Percentiles rank a stretch among this genome's conserved stretches.
Conservation (phyloP, 2,329 filamentous ascomycete species). For the Alternaria gaisen region DNA sequence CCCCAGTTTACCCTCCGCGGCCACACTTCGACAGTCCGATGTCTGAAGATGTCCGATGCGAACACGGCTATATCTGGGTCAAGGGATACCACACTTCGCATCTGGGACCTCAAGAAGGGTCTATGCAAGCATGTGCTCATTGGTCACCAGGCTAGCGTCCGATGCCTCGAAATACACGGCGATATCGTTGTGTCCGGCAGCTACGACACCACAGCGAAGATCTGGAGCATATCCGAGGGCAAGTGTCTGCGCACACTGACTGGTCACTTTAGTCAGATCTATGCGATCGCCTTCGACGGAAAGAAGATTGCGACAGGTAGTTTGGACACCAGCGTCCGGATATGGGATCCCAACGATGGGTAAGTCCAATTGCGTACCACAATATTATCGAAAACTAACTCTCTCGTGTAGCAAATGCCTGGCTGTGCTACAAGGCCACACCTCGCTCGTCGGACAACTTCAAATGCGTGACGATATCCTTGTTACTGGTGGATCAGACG, state of each 20-base stretch:
- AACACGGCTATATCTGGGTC: slow-evolving; percentile 97
- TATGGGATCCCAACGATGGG: slow-evolving; percentile 94
- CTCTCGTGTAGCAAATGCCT: slow-evolving; percentile 68
- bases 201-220: slow-evolving; percentile 95
- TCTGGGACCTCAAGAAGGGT: slow-evolving; percentile 93
- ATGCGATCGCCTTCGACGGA: slow-evolving; percentile 97
- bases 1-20: slow-evolving; percentile 74
- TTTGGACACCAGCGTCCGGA: slow-evolving; percentile 93
- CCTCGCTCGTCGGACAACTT: slow-evolving; percentile 92
- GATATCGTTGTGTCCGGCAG: slow-evolving; percentile 98
- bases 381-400: slow-evolving; percentile 19
- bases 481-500: slow-evolving; percentile 95
- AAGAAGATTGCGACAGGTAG: slow-evolving; percentile 93
- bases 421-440: slow-evolving; percentile 94
- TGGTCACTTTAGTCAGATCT: slow-evolving; percentile 98
- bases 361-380: slow-evolving; percentile 57
- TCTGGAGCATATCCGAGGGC: slow-evolving; percentile 98
- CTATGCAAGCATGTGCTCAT: slow-evolving; percentile 90
- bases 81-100: slow-evolving; percentile 88
- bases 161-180: slow-evolving; percentile 94
- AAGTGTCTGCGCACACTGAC: slow-evolving; percentile 88
- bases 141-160: slow-evolving; percentile 93
- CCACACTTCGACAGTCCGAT: slow-evolving; percentile 95
- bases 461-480: slow-evolving; percentile 95
- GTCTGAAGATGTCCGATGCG: slow-evolving; percentile 95